Percentiles rank a stretch among this genome's conserved stretches.
These are phyloP conservation scores for Anisodus acutangulus DNA, from an alignment of 257 asterid species.

Conservation along the genomic window DNA sequence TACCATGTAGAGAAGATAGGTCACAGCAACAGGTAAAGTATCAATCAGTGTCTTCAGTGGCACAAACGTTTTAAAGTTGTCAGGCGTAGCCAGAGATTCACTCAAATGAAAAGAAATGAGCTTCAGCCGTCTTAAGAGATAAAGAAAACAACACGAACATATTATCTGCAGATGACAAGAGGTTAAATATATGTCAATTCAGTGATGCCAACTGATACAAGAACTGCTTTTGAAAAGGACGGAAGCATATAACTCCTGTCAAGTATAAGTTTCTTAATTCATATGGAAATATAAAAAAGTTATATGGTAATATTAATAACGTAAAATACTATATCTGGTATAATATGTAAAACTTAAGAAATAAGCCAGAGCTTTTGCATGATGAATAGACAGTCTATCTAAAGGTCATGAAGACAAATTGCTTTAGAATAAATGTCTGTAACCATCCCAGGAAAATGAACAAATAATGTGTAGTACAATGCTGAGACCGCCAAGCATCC, in stretches of 20 bases:
- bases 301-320: not conserved
- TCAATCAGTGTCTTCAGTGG: slow-evolving; percentile 59
- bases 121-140: slow-evolving; percentile 59
- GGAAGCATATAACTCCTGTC: not conserved
- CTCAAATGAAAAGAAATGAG: slow-evolving; percentile 65
- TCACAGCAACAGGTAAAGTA: slow-evolving; percentile 69
- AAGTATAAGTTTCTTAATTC: not conserved
- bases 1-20: slow-evolving; percentile 95
- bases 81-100: slow-evolving; percentile 50
- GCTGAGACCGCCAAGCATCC: not conserved
- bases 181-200: not conserved
- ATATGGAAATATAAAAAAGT: not conserved
- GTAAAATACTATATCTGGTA: not conserved
- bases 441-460: not conserved
- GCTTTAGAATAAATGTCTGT: not conserved
- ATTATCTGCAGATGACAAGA: slow-evolving; percentile 65
- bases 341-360: not conserved
- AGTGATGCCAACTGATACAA: slow-evolving; percentile 1
- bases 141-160: slow-evolving; percentile 74
- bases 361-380: not conserved
- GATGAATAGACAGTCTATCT: not conserved
- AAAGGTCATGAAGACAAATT: not conserved
- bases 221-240: not conserved
- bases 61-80: slow-evolving; percentile 56
- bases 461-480: not conserved